Base-by-base conservation (phyloP, 78 protist species). In the Dictyostelium firmibasis region DNA sequence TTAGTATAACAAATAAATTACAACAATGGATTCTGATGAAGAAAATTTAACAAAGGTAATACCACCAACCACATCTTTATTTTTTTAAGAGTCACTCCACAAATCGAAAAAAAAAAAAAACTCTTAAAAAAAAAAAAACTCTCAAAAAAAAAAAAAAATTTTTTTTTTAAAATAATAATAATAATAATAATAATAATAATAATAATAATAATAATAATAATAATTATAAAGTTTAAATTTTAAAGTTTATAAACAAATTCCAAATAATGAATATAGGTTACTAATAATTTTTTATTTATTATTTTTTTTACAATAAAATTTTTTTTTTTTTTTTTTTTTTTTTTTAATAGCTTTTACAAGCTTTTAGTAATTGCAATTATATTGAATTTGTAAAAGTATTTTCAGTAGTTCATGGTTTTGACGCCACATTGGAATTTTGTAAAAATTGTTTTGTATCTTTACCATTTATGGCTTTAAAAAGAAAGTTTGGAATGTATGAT, bases 321-420 rank as follows among this genome's bases (percentile, higher is more conserved):
- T 8, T 44, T 36, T 41, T 36, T 31, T 41, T 27, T 11, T n/a
- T 20, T 50, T 18, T 57, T 57, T 20, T 13, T 23, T 31, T 27
- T 44, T 11, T n/a, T n/a, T n/a, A n/a, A n/a, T 76, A 86, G 92
- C 38, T 86, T n/a, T 77, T 86, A 50, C 81, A 86, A 77, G 81
- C 92, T n/a, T 75, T 86, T 60, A 76, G 84, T 20, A 86, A 62
- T 41, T 86, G 92, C 79, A 86, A 86, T 60, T 86, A 86, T 60
- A 75, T 86, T 13, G 92, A 86, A 20, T 86, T 86, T 86, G 92
- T 86, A 60, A 86, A 86, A 36, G 70, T 86, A 20, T 86, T 86
- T 77, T 86, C 92, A 86, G 81, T 86, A 75, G 50, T 86, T 60
- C 92, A 86, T 86, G 92, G 92, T 4, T 86, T 86, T 76, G 92